Conservation (phyloP, 2,329 filamentous ascomycete genomes). For the Grosmannia huntii region DNA sequence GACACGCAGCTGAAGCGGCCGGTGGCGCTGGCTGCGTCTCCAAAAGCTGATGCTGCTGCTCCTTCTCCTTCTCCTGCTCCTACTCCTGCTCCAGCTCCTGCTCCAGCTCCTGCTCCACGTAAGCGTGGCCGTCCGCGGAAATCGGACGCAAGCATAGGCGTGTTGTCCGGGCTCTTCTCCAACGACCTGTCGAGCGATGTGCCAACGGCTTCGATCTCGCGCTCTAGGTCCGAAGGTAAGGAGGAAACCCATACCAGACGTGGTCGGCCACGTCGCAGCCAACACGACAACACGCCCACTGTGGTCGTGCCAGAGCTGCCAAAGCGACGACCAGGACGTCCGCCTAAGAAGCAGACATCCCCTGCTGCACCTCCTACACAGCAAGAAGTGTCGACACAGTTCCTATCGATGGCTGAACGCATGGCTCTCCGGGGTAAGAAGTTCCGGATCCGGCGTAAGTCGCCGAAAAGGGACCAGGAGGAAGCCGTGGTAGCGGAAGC, state of each 20-base stretch:
- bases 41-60: background rate
- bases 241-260: background rate
- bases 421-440: slow-evolving; percentile 40
- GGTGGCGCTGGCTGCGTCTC: background rate
- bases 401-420: slow-evolving; percentile 45
- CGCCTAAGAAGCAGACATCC: slow-evolving; percentile 14
- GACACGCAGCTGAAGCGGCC: background rate
- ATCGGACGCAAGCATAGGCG: background rate
- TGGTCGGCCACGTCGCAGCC: background rate
- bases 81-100: background rate
- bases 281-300: background rate
- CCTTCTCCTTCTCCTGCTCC: too few species aligned
- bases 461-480: background rate
- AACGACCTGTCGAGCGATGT: background rate
- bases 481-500: background rate
- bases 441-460: slow-evolving; percentile 30
- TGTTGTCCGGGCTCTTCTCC: background rate
- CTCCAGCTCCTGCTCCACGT: background rate
- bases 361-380: slow-evolving; percentile 4
- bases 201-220: slow-evolving; percentile 11
- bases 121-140: slow-evolving; percentile 8
- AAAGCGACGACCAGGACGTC: slow-evolving; percentile 22
- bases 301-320: background rate
- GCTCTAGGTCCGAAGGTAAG: slow-evolving; percentile 2
- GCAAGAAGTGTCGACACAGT: slow-evolving; percentile 14